These are phyloP conservation scores for Falciphora oryzae DNA, from an alignment of 2,329 filamentous ascomycete genomes.

Conservation along the genomic window DNA sequence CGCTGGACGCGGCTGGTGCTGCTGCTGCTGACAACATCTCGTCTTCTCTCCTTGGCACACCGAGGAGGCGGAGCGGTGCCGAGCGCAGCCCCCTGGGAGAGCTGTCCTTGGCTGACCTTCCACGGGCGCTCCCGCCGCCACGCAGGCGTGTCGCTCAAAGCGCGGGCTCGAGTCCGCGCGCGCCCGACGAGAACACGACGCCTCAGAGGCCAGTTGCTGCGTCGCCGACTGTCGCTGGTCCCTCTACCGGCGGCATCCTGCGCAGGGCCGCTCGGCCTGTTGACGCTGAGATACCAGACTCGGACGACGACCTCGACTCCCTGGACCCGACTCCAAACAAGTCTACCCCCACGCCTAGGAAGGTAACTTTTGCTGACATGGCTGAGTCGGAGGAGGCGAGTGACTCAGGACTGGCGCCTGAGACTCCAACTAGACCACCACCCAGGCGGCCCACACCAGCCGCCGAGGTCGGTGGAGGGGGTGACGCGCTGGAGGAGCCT, in stretches of 20 bases:
- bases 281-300: constrained; percentile 41
- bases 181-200: constrained; percentile 34
- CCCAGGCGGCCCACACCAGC: too few species aligned
- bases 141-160: background rate
- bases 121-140: constrained; percentile 2
- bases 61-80: background rate
- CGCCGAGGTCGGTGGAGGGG: too few species aligned
- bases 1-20: constrained; percentile 12
- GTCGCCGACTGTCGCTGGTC: background rate
- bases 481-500: background rate
- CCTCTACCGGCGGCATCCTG: constrained; percentile 2
- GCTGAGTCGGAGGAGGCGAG: background rate
- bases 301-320: constrained; percentile 37
- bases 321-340: constrained; percentile 22
- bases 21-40: constrained; percentile 3
- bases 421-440: constrained; percentile 1
- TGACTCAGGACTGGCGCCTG: constrained; percentile 4
- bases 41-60: background rate
- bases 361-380: background rate
- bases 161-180: constrained; percentile 40
- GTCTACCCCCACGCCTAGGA: constrained; percentile 5
- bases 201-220: background rate
- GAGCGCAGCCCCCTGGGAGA: constrained; percentile 15
- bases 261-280: constrained; percentile 3
- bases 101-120: constrained; percentile 9